These are phyloP conservation scores for Plasmodium relictum DNA, from an alignment of 169 alveolate genomes.

Conservation along the genomic window DNA sequence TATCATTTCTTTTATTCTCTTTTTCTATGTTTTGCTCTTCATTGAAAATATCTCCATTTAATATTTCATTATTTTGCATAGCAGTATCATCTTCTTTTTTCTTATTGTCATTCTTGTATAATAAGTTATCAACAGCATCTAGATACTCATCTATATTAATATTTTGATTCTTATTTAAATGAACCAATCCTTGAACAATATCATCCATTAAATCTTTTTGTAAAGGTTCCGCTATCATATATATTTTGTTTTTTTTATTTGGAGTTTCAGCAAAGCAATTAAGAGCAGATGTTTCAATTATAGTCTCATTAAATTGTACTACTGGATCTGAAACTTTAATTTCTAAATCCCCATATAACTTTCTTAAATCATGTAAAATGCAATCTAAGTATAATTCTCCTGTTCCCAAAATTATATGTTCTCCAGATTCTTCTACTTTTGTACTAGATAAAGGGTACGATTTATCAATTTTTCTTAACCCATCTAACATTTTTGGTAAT, in stretches of 20 bases:
- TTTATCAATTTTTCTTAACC: slow-evolving; percentile 95
- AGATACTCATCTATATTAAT: slow-evolving; percentile 37
- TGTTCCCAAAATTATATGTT: slow-evolving; percentile 97
- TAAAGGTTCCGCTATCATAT: slow-evolving; percentile 96
- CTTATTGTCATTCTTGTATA: neutral
- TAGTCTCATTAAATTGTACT: slow-evolving; percentile 97
- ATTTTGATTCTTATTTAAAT: slow-evolving; percentile 33
- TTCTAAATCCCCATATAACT: slow-evolving; percentile 98
- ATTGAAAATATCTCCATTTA: slow-evolving; percentile 83
- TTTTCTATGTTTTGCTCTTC: slow-evolving; percentile 89
- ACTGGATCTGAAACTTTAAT: slow-evolving; percentile 97
- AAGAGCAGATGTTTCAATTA: slow-evolving; percentile 95
- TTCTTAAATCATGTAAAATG: slow-evolving; percentile 97
- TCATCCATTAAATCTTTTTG: slow-evolving; percentile 93
- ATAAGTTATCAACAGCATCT: slow-evolving; percentile 22
- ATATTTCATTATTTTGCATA: slow-evolving; percentile 80
- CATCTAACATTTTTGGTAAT: slow-evolving; percentile 99
- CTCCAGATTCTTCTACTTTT: slow-evolving; percentile 99
- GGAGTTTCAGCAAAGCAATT: slow-evolving; percentile 97
- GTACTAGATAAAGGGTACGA: slow-evolving; percentile 94
- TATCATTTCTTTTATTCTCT: slow-evolving; percentile 77
- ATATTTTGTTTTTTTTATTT: slow-evolving; percentile 94
- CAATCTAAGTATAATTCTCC: slow-evolving; percentile 99
- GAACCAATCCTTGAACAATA: slow-evolving; percentile 91
- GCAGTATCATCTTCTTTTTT: neutral